Conservation (phyloP, 2,329 filamentous ascomycete species). For the Alternaria dauci region DNA sequence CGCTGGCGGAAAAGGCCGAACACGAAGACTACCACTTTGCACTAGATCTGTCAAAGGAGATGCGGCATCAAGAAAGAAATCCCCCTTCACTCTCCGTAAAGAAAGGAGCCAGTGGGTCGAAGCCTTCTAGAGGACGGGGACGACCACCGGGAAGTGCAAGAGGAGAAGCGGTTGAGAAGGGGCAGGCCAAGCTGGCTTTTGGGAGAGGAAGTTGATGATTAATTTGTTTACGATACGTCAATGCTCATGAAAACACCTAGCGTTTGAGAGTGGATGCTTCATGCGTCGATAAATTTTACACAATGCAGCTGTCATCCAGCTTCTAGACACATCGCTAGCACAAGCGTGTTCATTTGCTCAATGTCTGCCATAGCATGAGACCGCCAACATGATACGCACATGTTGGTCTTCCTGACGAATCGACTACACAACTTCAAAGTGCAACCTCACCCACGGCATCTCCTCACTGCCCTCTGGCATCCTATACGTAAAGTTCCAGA, state of each 20-base stretch:
- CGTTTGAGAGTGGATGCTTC: neutral
- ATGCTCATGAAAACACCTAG: neutral
- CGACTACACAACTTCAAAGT: conserved; percentile 26
- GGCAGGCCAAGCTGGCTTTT: conserved; percentile 57
- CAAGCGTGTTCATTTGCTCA: neutral
- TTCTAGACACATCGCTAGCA: neutral
- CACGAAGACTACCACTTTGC: conserved; percentile 97
- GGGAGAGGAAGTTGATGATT: conserved; percentile 30
- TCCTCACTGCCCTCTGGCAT: conserved; percentile 41
- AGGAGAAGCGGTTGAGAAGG: conserved; percentile 49
- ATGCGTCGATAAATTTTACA: neutral
- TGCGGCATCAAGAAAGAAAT: conserved; percentile 44
- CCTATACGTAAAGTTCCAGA: conserved; percentile 56
- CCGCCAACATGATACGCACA: neutral
- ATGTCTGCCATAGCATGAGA: neutral
- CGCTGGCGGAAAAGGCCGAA: conserved; percentile 69
- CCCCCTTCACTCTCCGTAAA: conserved; percentile 7
- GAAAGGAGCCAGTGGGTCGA: conserved; percentile 23
- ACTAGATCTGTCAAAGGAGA: conserved; percentile 77
- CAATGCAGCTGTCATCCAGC: neutral
- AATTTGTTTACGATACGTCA: neutral
- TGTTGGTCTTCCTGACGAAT: neutral
- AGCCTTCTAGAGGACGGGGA: conserved; percentile 45
- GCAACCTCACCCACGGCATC: conserved; percentile 35
- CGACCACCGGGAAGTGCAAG: conserved; percentile 43